phyloP scores from a whole-genome alignment of 202 grass and related monocot species.

The Hordeum pubiflorum region DNA sequence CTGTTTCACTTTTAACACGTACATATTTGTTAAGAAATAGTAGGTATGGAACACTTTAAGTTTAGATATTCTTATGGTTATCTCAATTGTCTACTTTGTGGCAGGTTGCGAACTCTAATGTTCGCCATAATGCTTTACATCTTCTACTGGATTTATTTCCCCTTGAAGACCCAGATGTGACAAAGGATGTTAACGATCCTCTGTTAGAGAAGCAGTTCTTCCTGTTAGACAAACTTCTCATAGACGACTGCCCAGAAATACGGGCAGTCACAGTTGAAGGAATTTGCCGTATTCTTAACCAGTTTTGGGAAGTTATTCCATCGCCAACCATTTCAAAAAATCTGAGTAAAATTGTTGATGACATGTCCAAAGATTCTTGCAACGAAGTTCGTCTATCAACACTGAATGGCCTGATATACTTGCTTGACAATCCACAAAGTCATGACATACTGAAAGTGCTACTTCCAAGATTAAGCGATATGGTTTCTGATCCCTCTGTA shows the following conservation, averaged over 20 bases:
- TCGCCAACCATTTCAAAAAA: slow-evolving; percentile 63
- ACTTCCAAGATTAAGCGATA: slow-evolving; percentile 58
- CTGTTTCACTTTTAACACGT: neutral
- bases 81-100: slow-evolving; percentile 21
- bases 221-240: slow-evolving; percentile 79
- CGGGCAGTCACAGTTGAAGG: slow-evolving; percentile 78
- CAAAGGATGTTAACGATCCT: slow-evolving; percentile 78
- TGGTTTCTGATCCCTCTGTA: slow-evolving; percentile 64
- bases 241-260: slow-evolving; percentile 75
- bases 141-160: slow-evolving; percentile 92
- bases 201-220: slow-evolving; percentile 77
- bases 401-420: slow-evolving; percentile 80
- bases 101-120: slow-evolving; percentile 88
- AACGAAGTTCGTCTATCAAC: slow-evolving; percentile 71
- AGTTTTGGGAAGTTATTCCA: slow-evolving; percentile 94
- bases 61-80: neutral
- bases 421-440: slow-evolving; percentile 85
- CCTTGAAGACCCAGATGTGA: slow-evolving; percentile 84
- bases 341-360: slow-evolving; percentile 72
- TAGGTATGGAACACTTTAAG: neutral
- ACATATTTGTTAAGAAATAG: neutral
- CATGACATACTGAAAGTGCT: slow-evolving; percentile 91
- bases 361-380: slow-evolving; percentile 75
- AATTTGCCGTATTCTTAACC: slow-evolving; percentile 75
- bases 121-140: slow-evolving; percentile 77